Evolutionary conservation across 768 basidiomycete species (phyloP).

Genomic region (Fistulinella prunicolor): DNA sequence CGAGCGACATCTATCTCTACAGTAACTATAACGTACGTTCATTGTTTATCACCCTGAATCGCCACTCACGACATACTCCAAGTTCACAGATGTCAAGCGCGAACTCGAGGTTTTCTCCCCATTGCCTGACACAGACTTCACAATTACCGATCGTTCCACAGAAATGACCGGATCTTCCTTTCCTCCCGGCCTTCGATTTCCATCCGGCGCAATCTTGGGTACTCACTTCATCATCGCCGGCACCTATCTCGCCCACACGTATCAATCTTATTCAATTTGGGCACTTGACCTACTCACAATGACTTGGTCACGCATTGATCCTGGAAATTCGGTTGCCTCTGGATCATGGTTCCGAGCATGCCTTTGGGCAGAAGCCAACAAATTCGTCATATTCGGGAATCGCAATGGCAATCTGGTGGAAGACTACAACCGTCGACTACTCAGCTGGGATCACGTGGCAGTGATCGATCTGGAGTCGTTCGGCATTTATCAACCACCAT

Average conservation of each 20-base stretch:
- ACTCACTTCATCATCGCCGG: constrained; percentile 92
- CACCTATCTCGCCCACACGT: constrained; percentile 91
- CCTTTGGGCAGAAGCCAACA: constrained; percentile 80
- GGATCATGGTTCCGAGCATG: constrained; percentile 97
- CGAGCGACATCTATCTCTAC: constrained; percentile 87
- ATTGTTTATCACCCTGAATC: constrained; percentile 1
- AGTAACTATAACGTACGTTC: constrained; percentile 89
- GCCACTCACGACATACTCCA: constrained; percentile 12
- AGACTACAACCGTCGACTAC: constrained; percentile 86
- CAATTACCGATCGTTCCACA: constrained; percentile 74
- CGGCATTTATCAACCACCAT: constrained; percentile 90
- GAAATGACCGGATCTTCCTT: constrained; percentile 79
- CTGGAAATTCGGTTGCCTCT: constrained; percentile 76
- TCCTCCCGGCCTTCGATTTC: constrained; percentile 95
- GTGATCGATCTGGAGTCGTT: constrained; percentile 91
- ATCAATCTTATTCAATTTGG: constrained; percentile 96
- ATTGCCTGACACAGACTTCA: constrained; percentile 69
- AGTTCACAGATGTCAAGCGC: constrained; percentile 94
- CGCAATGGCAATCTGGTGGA: constrained; percentile 82
- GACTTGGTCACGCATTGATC: constrained; percentile 86
- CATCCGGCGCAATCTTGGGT: constrained; percentile 89
- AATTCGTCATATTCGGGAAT: constrained; percentile 90
- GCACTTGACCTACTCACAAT: constrained; percentile 81
- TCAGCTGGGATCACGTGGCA: constrained; percentile 91
- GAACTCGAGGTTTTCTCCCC: constrained; percentile 93